A percentile compares a stretch with the other conserved stretches of the same genome.
Evolutionary conservation across 1,284 basidiomycete genomes (phyloP).

Genomic region (Sporisorium exsertum): DNA sequence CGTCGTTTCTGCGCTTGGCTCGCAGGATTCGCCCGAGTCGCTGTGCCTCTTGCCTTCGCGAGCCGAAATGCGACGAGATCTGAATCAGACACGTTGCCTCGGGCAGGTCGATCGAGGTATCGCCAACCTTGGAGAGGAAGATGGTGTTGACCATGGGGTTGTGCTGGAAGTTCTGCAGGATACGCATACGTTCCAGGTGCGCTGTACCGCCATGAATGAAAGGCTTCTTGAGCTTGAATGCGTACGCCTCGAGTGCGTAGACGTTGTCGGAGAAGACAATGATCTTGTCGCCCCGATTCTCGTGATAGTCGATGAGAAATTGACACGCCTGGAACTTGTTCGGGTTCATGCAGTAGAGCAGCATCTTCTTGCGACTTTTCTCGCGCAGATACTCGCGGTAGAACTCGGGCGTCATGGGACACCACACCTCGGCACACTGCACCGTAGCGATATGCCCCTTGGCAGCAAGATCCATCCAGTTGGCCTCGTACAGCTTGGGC

Average conservation of each 20-base stretch:
- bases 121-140: conserved; percentile 98
- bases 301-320: conserved; percentile 98
- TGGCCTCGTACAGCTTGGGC: conserved; percentile 98
- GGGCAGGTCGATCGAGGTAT: conserved; percentile 98
- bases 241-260: conserved; percentile 95
- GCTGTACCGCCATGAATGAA: conserved; percentile 98
- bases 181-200: conserved; percentile 94
- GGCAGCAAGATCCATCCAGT: conserved; percentile 99
- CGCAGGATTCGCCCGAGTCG: conserved; percentile 91
- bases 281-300: conserved; percentile 97
- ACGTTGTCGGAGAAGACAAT: conserved; percentile 99
- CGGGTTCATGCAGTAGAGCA: conserved; percentile 99
- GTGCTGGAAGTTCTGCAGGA: conserved; percentile 94
- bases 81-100: conserved; percentile 99
- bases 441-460: conserved; percentile 99
- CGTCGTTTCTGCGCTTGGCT: conserved; percentile 97
- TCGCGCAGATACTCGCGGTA: conserved; percentile 97
- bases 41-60: conserved; percentile 96
- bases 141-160: conserved; percentile 95
- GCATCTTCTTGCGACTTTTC: conserved; percentile 90
- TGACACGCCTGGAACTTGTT: conserved; percentile 99
- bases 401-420: conserved; percentile 99
- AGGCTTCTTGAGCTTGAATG: conserved; percentile 89
- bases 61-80: conserved; percentile 99
- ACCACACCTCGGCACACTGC: conserved; percentile 97